Percentiles rank a stretch among this genome's conserved stretches.
phyloP scores from a whole-genome alignment of 2,329 filamentous ascomycete genomes.

The Aureobasidium sp. region DNA sequence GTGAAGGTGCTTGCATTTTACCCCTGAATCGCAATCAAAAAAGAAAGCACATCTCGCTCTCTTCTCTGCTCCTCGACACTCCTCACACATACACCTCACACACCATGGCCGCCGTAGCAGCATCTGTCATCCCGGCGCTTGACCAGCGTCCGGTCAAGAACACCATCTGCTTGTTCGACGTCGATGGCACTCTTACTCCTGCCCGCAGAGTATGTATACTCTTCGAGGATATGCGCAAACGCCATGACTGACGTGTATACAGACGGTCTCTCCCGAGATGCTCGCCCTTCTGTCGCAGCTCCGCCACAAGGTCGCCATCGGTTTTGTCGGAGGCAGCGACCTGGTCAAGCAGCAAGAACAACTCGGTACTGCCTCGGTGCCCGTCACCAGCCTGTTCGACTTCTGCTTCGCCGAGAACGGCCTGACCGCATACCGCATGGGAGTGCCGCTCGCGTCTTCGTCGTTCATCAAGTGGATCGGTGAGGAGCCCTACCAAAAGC shows the following conservation, averaged over 20 bases:
- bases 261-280: constrained; percentile 73
- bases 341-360: constrained; percentile 94
- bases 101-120: constrained; percentile 33
- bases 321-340: constrained; percentile 89
- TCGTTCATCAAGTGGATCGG: constrained; percentile 91
- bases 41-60: background rate
- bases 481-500: constrained; percentile 74
- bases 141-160: constrained; percentile 80
- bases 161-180: constrained; percentile 93
- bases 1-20: constrained; percentile 4
- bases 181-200: constrained; percentile 84
- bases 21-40: constrained; percentile 14
- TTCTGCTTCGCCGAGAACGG: constrained; percentile 98
- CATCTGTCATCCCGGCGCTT: constrained; percentile 61
- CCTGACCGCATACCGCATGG: constrained; percentile 80
- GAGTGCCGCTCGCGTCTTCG: constrained; percentile 65
- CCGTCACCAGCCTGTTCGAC: constrained; percentile 84
- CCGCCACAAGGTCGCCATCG: constrained; percentile 81
- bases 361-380: constrained; percentile 61
- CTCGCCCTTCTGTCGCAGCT: constrained; percentile 70
- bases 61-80: background rate
- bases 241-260: background rate
- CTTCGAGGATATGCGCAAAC: background rate
- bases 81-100: background rate
- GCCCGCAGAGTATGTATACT: constrained; percentile 61